A percentile compares a stretch with the other conserved stretches of the same genome.
Evolutionary conservation across 73 alveolate genomes (phyloP).

Genomic region (Paraurostyla sp.): DNA sequence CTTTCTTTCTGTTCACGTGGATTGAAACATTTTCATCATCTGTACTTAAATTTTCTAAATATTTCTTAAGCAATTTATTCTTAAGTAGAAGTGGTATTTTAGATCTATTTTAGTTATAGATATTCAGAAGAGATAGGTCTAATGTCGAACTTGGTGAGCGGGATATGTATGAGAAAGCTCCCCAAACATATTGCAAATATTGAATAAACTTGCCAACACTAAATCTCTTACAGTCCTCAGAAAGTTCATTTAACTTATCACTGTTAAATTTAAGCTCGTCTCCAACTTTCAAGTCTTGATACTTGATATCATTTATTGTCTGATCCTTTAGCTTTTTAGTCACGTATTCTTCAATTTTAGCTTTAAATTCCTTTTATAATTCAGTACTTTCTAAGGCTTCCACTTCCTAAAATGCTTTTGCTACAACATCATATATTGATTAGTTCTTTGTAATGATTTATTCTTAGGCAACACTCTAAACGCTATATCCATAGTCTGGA

Average conservation of each 20-base stretch:
- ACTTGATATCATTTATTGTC: constrained; percentile 8
- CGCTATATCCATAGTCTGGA: constrained; percentile 48
- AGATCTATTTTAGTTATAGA: background rate
- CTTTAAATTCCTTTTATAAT: background rate
- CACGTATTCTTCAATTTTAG: constrained; percentile 42
- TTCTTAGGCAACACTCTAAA: background rate
- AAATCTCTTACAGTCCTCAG: constrained; percentile 14
- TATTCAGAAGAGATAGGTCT: background rate
- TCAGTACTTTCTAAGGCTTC: background rate
- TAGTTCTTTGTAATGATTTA: constrained; percentile 28
- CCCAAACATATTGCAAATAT: constrained; percentile 36
- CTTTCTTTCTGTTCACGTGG: constrained; percentile 63
- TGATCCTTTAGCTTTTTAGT: constrained; percentile 49
- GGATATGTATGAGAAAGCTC: constrained; percentile 27
- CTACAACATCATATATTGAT: constrained; percentile 10
- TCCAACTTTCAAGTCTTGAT: constrained; percentile 23
- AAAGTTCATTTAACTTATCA: constrained; percentile 18
- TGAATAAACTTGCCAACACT: constrained; percentile 36
- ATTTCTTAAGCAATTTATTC: constrained; percentile 10
- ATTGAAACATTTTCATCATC: constrained; percentile 53
- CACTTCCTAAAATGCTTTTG: background rate
- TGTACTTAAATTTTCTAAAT: background rate
- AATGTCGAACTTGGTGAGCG: background rate
- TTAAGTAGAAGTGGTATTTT: constrained; percentile 43
- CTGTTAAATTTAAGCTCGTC: constrained; percentile 28